Conservation (phyloP, 345 rosid species). For the Crucihimalaya himalaica region DNA sequence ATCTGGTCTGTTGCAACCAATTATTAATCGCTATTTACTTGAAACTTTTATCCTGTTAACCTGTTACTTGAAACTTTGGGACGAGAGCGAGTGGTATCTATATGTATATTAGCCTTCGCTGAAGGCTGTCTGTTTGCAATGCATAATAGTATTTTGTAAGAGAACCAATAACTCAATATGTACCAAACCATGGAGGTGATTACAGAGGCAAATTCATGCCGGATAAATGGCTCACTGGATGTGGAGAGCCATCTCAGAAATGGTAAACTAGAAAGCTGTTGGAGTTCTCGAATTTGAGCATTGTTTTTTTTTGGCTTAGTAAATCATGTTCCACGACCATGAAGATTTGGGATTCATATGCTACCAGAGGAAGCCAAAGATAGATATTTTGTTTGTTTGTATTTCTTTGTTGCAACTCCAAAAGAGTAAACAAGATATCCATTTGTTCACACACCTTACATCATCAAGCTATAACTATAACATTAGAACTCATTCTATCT, state of each 20-base stretch:
- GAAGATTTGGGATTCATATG: slow-evolving; percentile 32
- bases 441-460: too few relatives aligned
- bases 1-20: not conserved
- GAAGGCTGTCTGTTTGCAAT: not conserved
- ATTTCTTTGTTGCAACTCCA: slow-evolving; percentile 8
- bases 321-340: slow-evolving; percentile 94
- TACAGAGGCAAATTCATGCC: slow-evolving; percentile 80
- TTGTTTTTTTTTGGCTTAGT: slow-evolving; percentile 41
- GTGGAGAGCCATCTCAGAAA: slow-evolving; percentile 92
- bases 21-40: not conserved
- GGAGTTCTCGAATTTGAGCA: not conserved
- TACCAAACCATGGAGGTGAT: slow-evolving; percentile 27
- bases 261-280: slow-evolving; percentile 52
- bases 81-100: not conserved
- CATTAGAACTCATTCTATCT: too few relatives aligned
- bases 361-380: slow-evolving; percentile 11
- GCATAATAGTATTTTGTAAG: not conserved
- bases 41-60: not conserved
- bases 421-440: slow-evolving; percentile 13
- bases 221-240: slow-evolving; percentile 79
- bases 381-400: slow-evolving; percentile 12
- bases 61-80: not conserved
- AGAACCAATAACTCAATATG: not conserved
- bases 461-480: too few relatives aligned
- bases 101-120: not conserved